Evolutionary conservation across 1,139 yeast genomes (phyloP), one percentile per base, ranked within the genome.

Genomic region (Pichia cactophila): DNA sequence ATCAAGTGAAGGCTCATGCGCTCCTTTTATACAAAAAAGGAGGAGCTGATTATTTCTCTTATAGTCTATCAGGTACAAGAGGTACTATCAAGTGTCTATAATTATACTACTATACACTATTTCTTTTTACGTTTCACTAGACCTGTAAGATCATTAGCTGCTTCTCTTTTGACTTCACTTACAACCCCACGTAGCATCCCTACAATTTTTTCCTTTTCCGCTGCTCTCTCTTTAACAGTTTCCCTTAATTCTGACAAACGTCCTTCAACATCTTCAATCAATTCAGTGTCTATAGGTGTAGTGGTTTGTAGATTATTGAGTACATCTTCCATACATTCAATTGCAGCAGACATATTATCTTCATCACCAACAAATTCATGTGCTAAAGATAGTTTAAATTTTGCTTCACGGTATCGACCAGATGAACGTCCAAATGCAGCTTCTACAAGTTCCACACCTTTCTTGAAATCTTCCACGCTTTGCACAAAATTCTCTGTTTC

Each of bases 401-500:
- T 87, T 0, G 89, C 83, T 61, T 88, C 96, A 3, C 92, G 81
- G 9, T 88, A 72, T 38, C 81, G 68, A 2, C 85, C 73, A 1
- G 87, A 78, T 7, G 70, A 66, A n/a, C 66, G 66, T 17, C 75
- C 65, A 60, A 75, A 81, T 38, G 87, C 67, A 53, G 78, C 70
- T 45, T 70, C 61, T 62, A 90, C 76, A 46, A 85, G 67, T 23
- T 75, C 68, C 42, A 86, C 72, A 47, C 87, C 72, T 14, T 75
- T 68, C 44, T 71, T 69, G 50, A 86, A 76, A 63, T 89, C 96
- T 26, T 68, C 70, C 0, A 83, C 78, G 0, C 96, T 86, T 64
- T 87, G 95, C 14, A 71, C 68, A 62, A 87, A 87, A 65, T 87
- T 86, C 58, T 89, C 90, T 2, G 90, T 81, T 62, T 89, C 97